These are phyloP conservation scores for Glutinoglossum americanum DNA, from an alignment of 495 filamentous ascomycete genomes.

Conservation along the genomic window DNA sequence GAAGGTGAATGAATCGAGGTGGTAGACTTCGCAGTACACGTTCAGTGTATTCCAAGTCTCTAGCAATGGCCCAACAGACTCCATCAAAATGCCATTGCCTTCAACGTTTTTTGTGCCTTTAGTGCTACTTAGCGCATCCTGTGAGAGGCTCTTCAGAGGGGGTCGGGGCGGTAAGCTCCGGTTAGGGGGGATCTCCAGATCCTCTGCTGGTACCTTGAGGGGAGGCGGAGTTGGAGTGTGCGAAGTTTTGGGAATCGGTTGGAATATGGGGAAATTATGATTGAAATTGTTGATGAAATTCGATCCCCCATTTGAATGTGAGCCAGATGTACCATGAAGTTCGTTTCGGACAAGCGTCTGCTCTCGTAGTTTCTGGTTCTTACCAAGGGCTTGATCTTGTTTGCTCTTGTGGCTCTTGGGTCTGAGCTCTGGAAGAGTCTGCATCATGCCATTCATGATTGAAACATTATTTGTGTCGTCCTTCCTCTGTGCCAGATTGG, in stretches of 20 bases:
- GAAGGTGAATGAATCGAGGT: slow-evolving; percentile 90
- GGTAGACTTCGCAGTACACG: slow-evolving; percentile 82
- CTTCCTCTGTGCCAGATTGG: slow-evolving; percentile 43
- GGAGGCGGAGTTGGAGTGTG: slow-evolving; percentile 44
- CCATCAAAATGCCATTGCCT: slow-evolving; percentile 43
- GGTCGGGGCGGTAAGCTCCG: slow-evolving; percentile 41
- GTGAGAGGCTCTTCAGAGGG: slow-evolving; percentile 51
- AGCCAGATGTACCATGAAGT: background rate
- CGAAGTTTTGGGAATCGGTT: slow-evolving; percentile 19
- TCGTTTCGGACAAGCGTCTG: slow-evolving; percentile 16
- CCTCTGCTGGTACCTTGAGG: slow-evolving; percentile 88
- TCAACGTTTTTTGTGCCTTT: background rate
- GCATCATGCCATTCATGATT: slow-evolving; percentile 18
- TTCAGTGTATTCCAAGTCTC: slow-evolving; percentile 94
- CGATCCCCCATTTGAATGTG: background rate
- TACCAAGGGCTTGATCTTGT: background rate
- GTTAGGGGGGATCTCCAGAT: slow-evolving; percentile 52
- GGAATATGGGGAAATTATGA: background rate
- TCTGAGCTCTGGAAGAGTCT: slow-evolving; percentile 51
- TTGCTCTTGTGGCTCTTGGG: slow-evolving; percentile 19
- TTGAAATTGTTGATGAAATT: background rate
- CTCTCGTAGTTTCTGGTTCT: slow-evolving; percentile 11
- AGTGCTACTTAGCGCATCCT: slow-evolving; percentile 20
- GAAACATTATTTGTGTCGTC: slow-evolving; percentile 27
- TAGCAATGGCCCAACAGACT: slow-evolving; percentile 56